A percentile compares a stretch with the other conserved stretches of the same genome.
phyloP scores from a whole-genome alignment of 768 basidiomycete genomes.

The Astraeus odoratus region DNA sequence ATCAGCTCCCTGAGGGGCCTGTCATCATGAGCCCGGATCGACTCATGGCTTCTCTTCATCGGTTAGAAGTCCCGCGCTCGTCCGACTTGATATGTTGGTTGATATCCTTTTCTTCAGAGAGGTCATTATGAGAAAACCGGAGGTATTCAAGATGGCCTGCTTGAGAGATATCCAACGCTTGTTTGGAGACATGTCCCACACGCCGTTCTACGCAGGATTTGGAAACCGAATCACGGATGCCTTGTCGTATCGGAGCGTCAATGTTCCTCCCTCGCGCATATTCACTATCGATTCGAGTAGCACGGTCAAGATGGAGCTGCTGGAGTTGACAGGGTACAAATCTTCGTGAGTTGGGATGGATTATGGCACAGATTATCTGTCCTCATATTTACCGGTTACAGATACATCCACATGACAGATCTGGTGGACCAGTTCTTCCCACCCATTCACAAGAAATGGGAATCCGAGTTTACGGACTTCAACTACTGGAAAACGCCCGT shows the following conservation, averaged over 20 bases:
- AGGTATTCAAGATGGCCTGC: slow-evolving; percentile 99
- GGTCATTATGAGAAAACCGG: slow-evolving; percentile 98
- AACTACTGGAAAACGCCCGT: slow-evolving; percentile 90
- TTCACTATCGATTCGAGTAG: slow-evolving; percentile 95
- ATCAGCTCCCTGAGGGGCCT: slow-evolving; percentile 94
- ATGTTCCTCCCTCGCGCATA: slow-evolving; percentile 88
- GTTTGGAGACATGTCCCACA: slow-evolving; percentile 65
- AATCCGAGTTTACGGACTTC: slow-evolving; percentile 92
- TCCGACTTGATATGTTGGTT: background rate
- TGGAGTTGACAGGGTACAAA: slow-evolving; percentile 96
- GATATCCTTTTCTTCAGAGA: slow-evolving; percentile 47
- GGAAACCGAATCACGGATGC: slow-evolving; percentile 99
- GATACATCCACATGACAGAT: slow-evolving; percentile 98
- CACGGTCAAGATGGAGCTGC: slow-evolving; percentile 93
- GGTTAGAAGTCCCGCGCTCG: slow-evolving; percentile 44
- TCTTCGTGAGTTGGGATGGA: slow-evolving; percentile 61
- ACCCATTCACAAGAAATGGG: slow-evolving; percentile 83
- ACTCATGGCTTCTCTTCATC: slow-evolving; percentile 87
- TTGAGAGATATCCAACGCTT: slow-evolving; percentile 88
- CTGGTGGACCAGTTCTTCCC: slow-evolving; percentile 99
- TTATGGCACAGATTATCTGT: background rate
- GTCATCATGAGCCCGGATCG: slow-evolving; percentile 99
- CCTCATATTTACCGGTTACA: slow-evolving; percentile 21
- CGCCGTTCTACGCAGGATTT: slow-evolving; percentile 95
- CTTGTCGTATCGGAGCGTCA: slow-evolving; percentile 93